Conservation (phyloP, 441 rosid genomes). For the Kokia cookei region DNA sequence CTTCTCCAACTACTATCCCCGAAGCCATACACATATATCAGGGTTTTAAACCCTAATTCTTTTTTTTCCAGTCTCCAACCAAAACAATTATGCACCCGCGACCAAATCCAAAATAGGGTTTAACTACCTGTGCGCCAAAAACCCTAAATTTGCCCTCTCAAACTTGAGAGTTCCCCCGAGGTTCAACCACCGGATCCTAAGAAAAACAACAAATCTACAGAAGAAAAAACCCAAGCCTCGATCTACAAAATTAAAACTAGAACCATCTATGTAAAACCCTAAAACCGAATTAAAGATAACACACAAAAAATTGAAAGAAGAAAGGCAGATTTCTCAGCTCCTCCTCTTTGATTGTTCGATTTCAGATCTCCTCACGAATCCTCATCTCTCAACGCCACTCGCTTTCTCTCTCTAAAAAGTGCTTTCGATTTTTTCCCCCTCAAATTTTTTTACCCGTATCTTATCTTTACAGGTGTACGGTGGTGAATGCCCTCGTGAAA, state of each 20-base stretch:
- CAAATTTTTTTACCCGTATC: too few relatives aligned
- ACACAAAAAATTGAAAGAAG: background rate
- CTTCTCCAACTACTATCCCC: slow-evolving; percentile 61
- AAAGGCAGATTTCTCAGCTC: background rate
- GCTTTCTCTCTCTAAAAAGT: background rate
- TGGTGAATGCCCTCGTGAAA: too few relatives aligned
- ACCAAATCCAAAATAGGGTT: slow-evolving; percentile 15
- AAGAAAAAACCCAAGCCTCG: background rate
- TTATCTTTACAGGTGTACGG: too few relatives aligned
- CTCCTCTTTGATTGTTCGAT: background rate
- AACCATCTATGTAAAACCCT: background rate
- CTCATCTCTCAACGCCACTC: background rate
- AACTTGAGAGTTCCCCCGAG: background rate
- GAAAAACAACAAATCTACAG: background rate
- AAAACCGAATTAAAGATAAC: background rate
- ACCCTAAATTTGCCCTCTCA: background rate
- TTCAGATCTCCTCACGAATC: background rate
- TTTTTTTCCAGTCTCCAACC: slow-evolving; percentile 18
- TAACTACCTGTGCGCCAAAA: background rate
- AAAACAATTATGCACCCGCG: background rate
- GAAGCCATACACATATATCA: slow-evolving; percentile 83
- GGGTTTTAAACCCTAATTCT: slow-evolving; percentile 36
- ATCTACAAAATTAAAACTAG: background rate
- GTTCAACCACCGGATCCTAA: background rate
- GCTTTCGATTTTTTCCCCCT: too few relatives aligned